Conservation (phyloP, 2,329 filamentous ascomycete species). For the Neofusicoccum parvum region DNA sequence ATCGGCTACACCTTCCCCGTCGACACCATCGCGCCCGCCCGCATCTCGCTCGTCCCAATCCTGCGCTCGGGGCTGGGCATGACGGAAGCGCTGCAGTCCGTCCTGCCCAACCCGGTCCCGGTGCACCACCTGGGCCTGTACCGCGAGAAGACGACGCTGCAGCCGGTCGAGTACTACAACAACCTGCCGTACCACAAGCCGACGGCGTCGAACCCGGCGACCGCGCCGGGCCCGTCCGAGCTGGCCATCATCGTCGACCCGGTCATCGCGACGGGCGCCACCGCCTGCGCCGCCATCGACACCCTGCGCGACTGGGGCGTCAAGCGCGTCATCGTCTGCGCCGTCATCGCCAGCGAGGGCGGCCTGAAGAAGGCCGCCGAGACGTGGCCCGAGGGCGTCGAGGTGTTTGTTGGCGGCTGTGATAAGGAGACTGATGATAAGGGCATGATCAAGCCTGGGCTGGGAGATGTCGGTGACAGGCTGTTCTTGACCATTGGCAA, state of each 20-base stretch:
- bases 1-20: slow-evolving; percentile 76
- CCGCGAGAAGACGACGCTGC: slow-evolving; percentile 82
- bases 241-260: slow-evolving; percentile 88
- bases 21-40: slow-evolving; percentile 62
- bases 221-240: slow-evolving; percentile 49
- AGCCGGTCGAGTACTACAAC: slow-evolving; percentile 97
- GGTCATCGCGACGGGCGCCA: slow-evolving; percentile 90
- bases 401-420: slow-evolving; percentile 81
- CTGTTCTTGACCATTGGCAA: slow-evolving; percentile 89
- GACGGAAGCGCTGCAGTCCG: slow-evolving; percentile 81
- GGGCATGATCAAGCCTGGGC: slow-evolving; percentile 87
- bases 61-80: slow-evolving; percentile 90
- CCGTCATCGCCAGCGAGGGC: slow-evolving; percentile 70
- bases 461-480: slow-evolving; percentile 89
- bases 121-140: slow-evolving; percentile 95
- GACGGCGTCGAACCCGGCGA: slow-evolving; percentile 42
- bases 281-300: slow-evolving; percentile 85
- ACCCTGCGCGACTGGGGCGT: slow-evolving; percentile 90
- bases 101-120: slow-evolving; percentile 78
- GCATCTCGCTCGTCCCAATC: slow-evolving; percentile 84
- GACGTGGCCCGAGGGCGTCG: slow-evolving; percentile 76
- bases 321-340: slow-evolving; percentile 74
- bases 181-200: slow-evolving; percentile 78
- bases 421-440: slow-evolving; percentile 72
- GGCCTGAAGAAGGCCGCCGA: slow-evolving; percentile 72